phyloP scores from a whole-genome alignment of 306 rosid genomes.

The Carpinus fangiana region DNA sequence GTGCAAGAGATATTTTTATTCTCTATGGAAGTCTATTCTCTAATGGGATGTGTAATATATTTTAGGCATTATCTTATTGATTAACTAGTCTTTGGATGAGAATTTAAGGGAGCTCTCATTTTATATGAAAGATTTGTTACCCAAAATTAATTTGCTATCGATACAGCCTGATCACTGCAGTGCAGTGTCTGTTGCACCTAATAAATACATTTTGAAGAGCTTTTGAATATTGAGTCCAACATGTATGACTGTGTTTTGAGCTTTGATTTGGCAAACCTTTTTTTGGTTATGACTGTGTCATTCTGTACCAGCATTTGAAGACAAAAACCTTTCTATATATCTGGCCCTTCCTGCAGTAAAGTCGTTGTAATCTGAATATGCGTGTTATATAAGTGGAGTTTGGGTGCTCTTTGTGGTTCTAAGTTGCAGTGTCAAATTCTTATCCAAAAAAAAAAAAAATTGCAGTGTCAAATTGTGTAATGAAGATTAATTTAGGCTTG shows the following conservation, averaged over 20 bases:
- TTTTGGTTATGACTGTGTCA: not conserved
- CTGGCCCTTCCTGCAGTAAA: not conserved
- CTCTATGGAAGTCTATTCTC: no score
- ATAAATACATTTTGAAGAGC: not conserved
- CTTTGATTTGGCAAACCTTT: not conserved
- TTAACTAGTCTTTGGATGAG: not conserved
- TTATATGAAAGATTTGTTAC: not conserved
- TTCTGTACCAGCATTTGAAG: not conserved
- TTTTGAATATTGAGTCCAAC: not conserved
- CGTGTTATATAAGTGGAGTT: not conserved
- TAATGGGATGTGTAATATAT: no score
- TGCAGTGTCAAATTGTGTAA: not conserved
- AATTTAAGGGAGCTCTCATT: not conserved
- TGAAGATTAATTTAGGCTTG: not conserved
- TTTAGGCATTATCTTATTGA: no score
- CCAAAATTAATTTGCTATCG: not conserved
- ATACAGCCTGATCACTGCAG: not conserved
- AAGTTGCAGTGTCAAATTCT: constrained; percentile 1
- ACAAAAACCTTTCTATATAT: not conserved
- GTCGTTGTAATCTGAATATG: not conserved
- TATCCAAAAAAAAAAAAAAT: no score
- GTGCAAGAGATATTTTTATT: no score
- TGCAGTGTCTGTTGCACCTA: not conserved
- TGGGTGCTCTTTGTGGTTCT: not conserved
- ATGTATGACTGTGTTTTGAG: not conserved